A percentile compares a stretch with the other conserved stretches of the same genome.
These are phyloP conservation scores for Clavariopsis aquatica DNA, from an alignment of 495 filamentous ascomycete genomes.

Conservation along the genomic window DNA sequence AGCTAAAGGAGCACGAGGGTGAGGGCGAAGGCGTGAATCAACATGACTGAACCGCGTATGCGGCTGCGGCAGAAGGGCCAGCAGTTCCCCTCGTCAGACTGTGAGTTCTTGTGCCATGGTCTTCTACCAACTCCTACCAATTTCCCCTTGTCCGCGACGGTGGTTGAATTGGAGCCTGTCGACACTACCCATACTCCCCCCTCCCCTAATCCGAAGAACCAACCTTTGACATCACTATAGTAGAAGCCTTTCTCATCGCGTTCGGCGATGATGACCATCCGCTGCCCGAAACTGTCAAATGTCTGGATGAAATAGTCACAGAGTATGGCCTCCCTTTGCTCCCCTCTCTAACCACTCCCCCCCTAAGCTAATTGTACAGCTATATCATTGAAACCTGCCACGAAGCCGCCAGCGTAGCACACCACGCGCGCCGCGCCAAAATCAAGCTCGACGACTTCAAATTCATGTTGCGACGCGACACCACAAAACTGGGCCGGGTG, in stretches of 20 bases:
- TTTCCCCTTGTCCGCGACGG: too few relatives aligned
- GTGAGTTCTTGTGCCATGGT: conserved; percentile 51
- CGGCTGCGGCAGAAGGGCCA: conserved; percentile 77
- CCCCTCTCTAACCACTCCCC: not conserved
- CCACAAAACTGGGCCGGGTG: conserved; percentile 82
- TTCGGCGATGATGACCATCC: conserved; percentile 75
- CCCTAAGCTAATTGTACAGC: conserved; percentile 23
- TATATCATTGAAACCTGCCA: conserved; percentile 79
- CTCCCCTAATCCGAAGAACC: not conserved
- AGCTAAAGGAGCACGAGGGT: not conserved
- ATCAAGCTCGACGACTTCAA: conserved; percentile 98
- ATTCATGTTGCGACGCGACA: conserved; percentile 83
- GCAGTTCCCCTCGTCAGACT: conserved; percentile 81
- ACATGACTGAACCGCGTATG: conserved; percentile 48
- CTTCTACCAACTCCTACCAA: not conserved
- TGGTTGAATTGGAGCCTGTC: too few relatives aligned
- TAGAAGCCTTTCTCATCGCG: conserved; percentile 78
- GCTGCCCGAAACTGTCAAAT: conserved; percentile 76
- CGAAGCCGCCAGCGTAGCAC: conserved; percentile 77
- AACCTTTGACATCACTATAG: conserved; percentile 48
- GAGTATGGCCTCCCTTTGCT: conserved; percentile 49
- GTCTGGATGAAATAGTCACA: conserved; percentile 91
- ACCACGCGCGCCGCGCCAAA: conserved; percentile 82
- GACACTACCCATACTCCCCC: too few relatives aligned
- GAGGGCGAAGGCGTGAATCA: not conserved